A percentile compares a stretch with the other conserved stretches of the same genome.
Evolutionary conservation across 2,329 filamentous ascomycete species (phyloP).

Genomic region (Botrytis paeoniae): DNA sequence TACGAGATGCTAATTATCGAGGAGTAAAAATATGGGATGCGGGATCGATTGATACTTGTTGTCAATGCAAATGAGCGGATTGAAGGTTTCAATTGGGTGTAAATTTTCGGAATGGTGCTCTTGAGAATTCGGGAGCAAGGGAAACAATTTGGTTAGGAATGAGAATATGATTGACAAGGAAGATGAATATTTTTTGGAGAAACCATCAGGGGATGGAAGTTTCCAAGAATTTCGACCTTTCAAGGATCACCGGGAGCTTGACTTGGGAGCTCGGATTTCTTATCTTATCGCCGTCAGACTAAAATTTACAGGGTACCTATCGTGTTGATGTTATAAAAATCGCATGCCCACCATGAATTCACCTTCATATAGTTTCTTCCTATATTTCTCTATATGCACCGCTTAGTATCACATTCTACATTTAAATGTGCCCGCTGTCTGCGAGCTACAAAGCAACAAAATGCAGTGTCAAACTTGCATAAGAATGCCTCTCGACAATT

Average conservation of each 20-base stretch:
- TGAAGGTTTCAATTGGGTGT: background rate
- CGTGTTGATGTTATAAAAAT: background rate
- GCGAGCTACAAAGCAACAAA: conserved; percentile 27
- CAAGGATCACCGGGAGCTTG: background rate
- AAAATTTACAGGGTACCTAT: conserved; percentile 3
- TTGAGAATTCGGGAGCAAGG: background rate
- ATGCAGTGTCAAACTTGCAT: conserved; percentile 27
- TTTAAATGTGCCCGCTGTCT: conserved; percentile 34
- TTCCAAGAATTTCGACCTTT: background rate
- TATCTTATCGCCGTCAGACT: conserved; percentile 11
- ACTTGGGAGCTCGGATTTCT: background rate
- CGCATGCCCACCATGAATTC: background rate
- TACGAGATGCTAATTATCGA: background rate
- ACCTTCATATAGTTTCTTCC: background rate
- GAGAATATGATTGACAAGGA: background rate
- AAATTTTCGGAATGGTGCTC: background rate
- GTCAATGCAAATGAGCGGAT: background rate
- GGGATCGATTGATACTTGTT: background rate
- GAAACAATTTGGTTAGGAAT: background rate
- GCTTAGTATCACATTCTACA: conserved; percentile 25
- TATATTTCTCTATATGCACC: conserved; percentile 34
- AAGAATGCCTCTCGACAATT: conserved; percentile 22
- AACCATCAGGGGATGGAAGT: background rate
- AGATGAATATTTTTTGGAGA: background rate
- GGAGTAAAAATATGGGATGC: background rate